Base-by-base conservation (phyloP, 331 rosid genomes). In the Ulmus americana region DNA sequence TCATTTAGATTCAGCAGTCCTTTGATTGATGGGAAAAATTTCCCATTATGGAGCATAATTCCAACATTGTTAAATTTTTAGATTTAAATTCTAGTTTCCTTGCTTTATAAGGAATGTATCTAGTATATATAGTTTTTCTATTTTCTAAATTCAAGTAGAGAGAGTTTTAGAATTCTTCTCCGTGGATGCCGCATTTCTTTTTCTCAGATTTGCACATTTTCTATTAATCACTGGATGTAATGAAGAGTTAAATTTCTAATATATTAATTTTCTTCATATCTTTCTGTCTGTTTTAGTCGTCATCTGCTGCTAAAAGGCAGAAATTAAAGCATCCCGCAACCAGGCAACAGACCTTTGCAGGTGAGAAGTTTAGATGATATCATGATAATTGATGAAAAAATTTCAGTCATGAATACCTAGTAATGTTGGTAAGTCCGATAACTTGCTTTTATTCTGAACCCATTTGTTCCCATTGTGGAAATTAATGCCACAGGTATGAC, bases 281-380 rank as follows among this genome's bases (percentile, higher is more conserved):
- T 70, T 45, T 77, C 59, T 76, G 67, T 65, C 67, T 55, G 45
- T 78, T 64, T 43, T 68, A 92, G 98, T 68, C 84, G 45, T 70
- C 88, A 64, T 74, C 83, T 68, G 68, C 80, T 47, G 80, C 79
- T 12, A 85, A 81, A 77, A 75, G 76, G 79, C 91, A 77, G 72
- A 85, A 86, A 62, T 22, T 59, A 52, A 69, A 80, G 69, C 84
- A 68, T 59, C 77, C 85, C 22, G 69, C 81, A 74, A 64, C 74
- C 35, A 65, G 55, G 65, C 75, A 63, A 57, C 80, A 72, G 65
- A 68, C 18, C 69, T 75, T 67, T 68, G 71, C 55, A 80, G 88
- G 94, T 88, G 80, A 81, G 86, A 73, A 76, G 67, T 65, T 28
- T 70, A 10, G 47, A 43, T 53, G 59, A 67, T 67, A 39, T 28